Evolutionary conservation across 768 basidiomycete species (phyloP), one percentile per base, ranked within the genome.

Genomic region (Amyloporia xantha): DNA sequence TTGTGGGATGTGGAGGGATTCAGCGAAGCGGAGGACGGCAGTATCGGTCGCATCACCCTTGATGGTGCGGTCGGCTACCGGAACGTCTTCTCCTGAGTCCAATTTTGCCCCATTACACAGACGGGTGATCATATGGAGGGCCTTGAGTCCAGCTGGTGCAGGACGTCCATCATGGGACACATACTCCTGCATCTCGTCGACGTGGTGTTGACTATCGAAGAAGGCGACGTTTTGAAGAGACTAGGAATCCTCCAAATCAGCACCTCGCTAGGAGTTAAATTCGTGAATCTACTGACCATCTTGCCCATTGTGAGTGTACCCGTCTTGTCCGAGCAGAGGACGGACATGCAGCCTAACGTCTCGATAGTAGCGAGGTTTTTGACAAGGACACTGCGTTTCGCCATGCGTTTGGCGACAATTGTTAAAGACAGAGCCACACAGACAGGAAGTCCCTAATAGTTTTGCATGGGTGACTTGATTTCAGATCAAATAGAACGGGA

Each of bases 361-460:
- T 86, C 83, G 25, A 86, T 80, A 5, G 80, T 84, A 21, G 80
- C 72, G 20, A 86, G 66, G 2, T 77, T 77, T 55, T 76, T 76
- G 57, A 71, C 73, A 13, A 78, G 61, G 19, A 81, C 73, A 54
- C 74, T 75, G 55, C 74, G 72, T 55, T 74, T 75, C 46, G 73
- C 69, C 53, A 82, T 68, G 74, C 62, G 45, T 42, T 51, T 51
- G 6, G 71, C 68, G 27, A 72, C 63, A 17, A 67, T 66, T 2
- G 68, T 63, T n/a, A 82, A 66, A 1, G 77, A 78, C 1, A 82
- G 58, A 0, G 80, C 78, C 15, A 81, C 77, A 23, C 72, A 75
- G 15, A 80, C 68, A 1, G 78, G 77, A 4, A 59, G 46, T 3
- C 58, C 48, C 63, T 65, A 44, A 3, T 4, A 30, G 15, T n/a